phyloP scores from a whole-genome alignment of 108 stramenopile species.

The Phaeodactylum tricornutum region DNA sequence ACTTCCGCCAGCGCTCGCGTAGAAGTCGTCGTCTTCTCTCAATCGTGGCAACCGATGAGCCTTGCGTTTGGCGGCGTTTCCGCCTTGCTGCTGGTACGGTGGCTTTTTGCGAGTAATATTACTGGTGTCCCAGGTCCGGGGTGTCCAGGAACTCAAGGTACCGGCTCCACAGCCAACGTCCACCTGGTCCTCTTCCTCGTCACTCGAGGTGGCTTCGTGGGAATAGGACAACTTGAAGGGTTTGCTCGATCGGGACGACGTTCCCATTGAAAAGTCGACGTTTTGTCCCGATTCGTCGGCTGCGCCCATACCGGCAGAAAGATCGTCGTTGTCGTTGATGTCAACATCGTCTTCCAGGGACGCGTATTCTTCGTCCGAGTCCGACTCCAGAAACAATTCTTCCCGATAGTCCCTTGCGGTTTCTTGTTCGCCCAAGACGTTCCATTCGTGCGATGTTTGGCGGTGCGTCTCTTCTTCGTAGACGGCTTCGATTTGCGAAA shows the following conservation, averaged over 20 bases:
- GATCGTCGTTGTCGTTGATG: not conserved
- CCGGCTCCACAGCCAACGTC: constrained; percentile 5
- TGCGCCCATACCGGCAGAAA: not conserved
- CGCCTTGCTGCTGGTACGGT: too few species aligned
- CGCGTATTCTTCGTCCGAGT: constrained; percentile 45
- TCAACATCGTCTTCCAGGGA: constrained; percentile 9
- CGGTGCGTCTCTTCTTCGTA: constrained; percentile 53
- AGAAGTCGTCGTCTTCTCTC: too few species aligned
- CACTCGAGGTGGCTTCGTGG: constrained; percentile 10
- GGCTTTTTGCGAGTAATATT: too few species aligned
- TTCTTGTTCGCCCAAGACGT: not conserved
- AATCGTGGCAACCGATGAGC: too few species aligned
- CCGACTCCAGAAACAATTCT: constrained; percentile 69
- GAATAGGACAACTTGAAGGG: constrained; percentile 15
- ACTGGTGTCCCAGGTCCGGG: too few species aligned
- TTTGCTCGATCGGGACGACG: not conserved
- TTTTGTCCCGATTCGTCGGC: not conserved
- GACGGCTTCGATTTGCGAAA: constrained; percentile 53
- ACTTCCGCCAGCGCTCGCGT: too few species aligned
- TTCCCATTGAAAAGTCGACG: not conserved
- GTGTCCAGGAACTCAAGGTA: constrained; percentile 4
- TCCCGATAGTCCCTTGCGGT: constrained; percentile 55
- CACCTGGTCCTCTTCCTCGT: constrained; percentile 10
- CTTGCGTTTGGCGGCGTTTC: too few species aligned
- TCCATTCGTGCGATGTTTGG: not conserved